phyloP scores from a whole-genome alignment of 192 early-diverging fungal genomes.

The Umbelopsis vinacea region DNA sequence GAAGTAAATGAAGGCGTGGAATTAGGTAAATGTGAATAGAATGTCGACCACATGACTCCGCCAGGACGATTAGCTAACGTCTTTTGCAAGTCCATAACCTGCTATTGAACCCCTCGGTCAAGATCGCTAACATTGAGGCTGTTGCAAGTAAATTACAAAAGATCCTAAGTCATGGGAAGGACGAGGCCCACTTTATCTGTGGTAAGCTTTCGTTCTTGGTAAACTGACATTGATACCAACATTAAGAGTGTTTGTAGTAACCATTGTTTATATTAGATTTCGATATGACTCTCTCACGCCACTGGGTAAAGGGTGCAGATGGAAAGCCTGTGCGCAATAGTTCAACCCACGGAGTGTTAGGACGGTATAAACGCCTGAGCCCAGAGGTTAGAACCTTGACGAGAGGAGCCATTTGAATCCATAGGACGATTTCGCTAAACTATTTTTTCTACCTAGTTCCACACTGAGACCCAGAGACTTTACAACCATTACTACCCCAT shows the following conservation, averaged over 20 bases:
- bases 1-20: neutral
- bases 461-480: constrained; percentile 45
- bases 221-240: too few species aligned
- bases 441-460: constrained; percentile 45
- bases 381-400: constrained; percentile 40
- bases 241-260: too few species aligned
- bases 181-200: constrained; percentile 60
- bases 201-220: constrained; percentile 36
- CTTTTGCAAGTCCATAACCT: constrained; percentile 20
- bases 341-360: constrained; percentile 51
- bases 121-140: constrained; percentile 43
- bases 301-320: constrained; percentile 41
- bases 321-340: constrained; percentile 46
- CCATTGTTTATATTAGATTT: constrained; percentile 52
- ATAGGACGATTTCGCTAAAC: neutral
- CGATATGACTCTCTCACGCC: constrained; percentile 73
- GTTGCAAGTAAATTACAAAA: constrained; percentile 49
- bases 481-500: constrained; percentile 76
- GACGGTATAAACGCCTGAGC: constrained; percentile 34
- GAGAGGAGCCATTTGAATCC: neutral
- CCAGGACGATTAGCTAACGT: neutral
- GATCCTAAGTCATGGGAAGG: constrained; percentile 54
- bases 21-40: neutral
- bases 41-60: neutral
- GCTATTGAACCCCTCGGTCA: constrained; percentile 30